Base-by-base conservation (phyloP, 1,139 yeast genomes). In the Kodamaea fungicola region DNA sequence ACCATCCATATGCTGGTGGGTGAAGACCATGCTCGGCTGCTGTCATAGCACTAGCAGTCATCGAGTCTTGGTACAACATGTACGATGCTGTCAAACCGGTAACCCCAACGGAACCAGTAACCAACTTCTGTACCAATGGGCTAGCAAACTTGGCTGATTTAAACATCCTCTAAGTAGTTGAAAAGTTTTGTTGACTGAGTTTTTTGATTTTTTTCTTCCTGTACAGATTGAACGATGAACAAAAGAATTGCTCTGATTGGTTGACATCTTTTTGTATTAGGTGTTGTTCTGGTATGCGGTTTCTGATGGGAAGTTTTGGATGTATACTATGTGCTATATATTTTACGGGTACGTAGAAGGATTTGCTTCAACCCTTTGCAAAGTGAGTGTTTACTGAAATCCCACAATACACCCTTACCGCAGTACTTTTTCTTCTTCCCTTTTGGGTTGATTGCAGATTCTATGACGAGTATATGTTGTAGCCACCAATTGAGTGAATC, bases 21-120 rank as follows among this genome's bases (percentile, higher is more conserved):
- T 92, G 98, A 62, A 92, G 78, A 54, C 99, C 99, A 69, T 92
- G 97, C 73, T 92, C 99, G 49, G 97, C 96, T 49, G 95, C 95
- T 40, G 98, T 90, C 96, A 90, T 87, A 57, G 99, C 98, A 57
- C 78, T 80, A 44, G 97, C 96, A 44, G 86, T 78, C 65, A 82
- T 76, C 16, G 87, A 73, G 62, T 83, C 92, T 55, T 84, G 81
- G 68, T 85, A 87, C 57, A 86, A 74, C 61, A 83, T 66, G 61
- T 83, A 83, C 33, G 88, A 80, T 38, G 89, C 85, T 45, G 83
- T 74, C 50, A 82, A 67, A 47, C 90, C 90, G 43, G 83, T 71
- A 40, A 74, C 71, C 46, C 84, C 84, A 50, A 78, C 81, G 51
- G 84, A 76, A 53, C 82, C 82, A 51, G 78, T 72, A 51, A 82